Evolutionary conservation across 805 yeast genomes (phyloP).

Genomic region (Pichia gijzeniarum): DNA sequence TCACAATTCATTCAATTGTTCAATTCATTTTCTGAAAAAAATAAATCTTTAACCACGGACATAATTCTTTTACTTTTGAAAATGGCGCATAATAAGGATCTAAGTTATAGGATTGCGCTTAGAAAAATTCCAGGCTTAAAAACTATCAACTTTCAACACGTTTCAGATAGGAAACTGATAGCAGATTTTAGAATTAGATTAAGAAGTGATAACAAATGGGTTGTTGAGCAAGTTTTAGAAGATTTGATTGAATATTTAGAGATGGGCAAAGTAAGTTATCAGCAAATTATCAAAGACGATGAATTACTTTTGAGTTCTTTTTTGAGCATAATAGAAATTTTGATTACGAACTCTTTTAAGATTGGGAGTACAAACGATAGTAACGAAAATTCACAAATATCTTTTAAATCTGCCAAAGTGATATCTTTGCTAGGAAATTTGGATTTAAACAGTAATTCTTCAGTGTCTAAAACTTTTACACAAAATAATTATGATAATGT

Average conservation of each 20-base stretch:
- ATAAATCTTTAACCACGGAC: constrained; percentile 41
- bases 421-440: constrained; percentile 72
- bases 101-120: constrained; percentile 10
- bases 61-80: constrained; percentile 6
- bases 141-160: constrained; percentile 4
- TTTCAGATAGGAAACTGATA: constrained; percentile 2
- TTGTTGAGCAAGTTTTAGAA: constrained; percentile 62
- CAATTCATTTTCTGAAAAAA: constrained; percentile 40
- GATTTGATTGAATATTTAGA: constrained; percentile 52
- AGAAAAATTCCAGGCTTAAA: constrained; percentile 6
- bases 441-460: constrained; percentile 32
- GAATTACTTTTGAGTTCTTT: constrained; percentile 33
- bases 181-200: constrained; percentile 51
- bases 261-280: constrained; percentile 45
- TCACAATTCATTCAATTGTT: constrained; percentile 71
- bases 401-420: constrained; percentile 58
- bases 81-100: constrained; percentile 6
- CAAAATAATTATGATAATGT: constrained; percentile 10
- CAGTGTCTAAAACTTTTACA: neutral
- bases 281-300: constrained; percentile 35
- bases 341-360: constrained; percentile 49
- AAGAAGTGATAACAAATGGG: constrained; percentile 57
- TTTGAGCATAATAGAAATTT: constrained; percentile 14
- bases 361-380: constrained; percentile 24
- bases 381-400: constrained; percentile 32